Base-by-base conservation (phyloP, 768 basidiomycete species). In the Pleurotus citrinopileatus region DNA sequence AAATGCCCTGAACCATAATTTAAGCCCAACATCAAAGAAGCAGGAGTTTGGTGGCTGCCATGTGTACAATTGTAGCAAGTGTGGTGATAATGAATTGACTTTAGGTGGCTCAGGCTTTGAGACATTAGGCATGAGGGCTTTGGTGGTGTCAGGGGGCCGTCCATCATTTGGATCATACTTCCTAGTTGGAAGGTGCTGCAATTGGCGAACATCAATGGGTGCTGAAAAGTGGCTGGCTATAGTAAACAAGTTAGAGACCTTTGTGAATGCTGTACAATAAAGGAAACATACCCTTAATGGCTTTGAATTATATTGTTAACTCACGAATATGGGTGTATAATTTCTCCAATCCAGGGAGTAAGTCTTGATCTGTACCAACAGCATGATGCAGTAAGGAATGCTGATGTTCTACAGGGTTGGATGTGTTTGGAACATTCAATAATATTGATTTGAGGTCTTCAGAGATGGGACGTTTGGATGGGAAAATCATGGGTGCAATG, bases 401-500 rank as follows among this genome's bases (percentile, higher is more conserved):
- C 17, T 55, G 53, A 47, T 63, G 61, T 48, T 67, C 65, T 3
- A 59, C 59, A 2, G 64, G 42, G 44, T 67, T 67, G 4, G 59
- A 55, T 0, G 61, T 63, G 1, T 34, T 22, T 0, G 66, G 63
- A 19, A 64, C 54, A 28, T 64, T 38, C 1, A 42, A 53, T n/a
- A n/a, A n/a, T n/a, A n/a, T n/a, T n/a, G n/a, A n/a, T 1, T 53
- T 52, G 10, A 63, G 20, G 1, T 38, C 53, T 1, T 53, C 53
- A 56, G 56, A 45, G 12, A 62, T 48, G 0, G 19, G 12, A 20
- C 57, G 56, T 28, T 56, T 48, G 4, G 61, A 58, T 4, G 62
- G 62, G 28, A 67, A 67, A 19, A 63, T 64, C 63, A 67, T 65
- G 1, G 54, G 54, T 0, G 63, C 59, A n/a, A n/a, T n/a, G n/a